Base-by-base conservation (phyloP, 108 stramenopile genomes). In the Thalassiosira profunda region DNA sequence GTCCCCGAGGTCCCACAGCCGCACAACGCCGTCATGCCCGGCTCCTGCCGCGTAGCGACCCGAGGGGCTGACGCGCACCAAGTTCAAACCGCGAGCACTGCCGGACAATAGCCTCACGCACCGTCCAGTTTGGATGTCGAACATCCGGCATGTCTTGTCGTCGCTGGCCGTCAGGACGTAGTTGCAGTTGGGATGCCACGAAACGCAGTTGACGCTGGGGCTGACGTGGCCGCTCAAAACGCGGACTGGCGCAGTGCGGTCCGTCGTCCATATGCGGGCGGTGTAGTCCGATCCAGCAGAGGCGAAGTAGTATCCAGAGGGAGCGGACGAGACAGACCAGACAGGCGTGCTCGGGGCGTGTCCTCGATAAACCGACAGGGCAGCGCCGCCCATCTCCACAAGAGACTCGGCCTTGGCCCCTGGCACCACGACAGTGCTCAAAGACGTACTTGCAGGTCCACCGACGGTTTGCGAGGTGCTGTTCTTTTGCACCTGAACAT, bases 251-350 rank as follows among this genome's bases (percentile, higher is more conserved):
- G 80, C 51, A 8, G 83, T 64, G 28, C 97, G 79, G 71, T 99
- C 97, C 9, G 96, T 96, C 24, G 88, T 79, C 97, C 96, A 99
- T n/a, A 99, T 75, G 23, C 97, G 67, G 4, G 92, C 96, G 7
- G 96, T 97, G 14, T 89, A 87, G 67, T 98, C 98, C 2, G 80
- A 90, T 9, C 91, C 93, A 30, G 92, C 97, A 8, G 96, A 94
- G 20, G 95, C 96, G 82, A 98, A 98, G 67, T 96, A 97, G 74
- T 98, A 97, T n/a, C 99, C 99, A 23, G 72, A 85, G 2, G 98
- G 91, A 25, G 93, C 79, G 54, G 89, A 90, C 7, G 86, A 61
- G 1, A 91, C 90, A 10, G 88, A 88, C 92, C 92, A 93, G 15
- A 96, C 73, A 15, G 92, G 90, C 25, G 86, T 83, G 10, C 70